A percentile compares a stretch with the other conserved stretches of the same genome.
Conservation (phyloP, 371 early-diverging fungal species). For the Zychaea mexicana region DNA sequence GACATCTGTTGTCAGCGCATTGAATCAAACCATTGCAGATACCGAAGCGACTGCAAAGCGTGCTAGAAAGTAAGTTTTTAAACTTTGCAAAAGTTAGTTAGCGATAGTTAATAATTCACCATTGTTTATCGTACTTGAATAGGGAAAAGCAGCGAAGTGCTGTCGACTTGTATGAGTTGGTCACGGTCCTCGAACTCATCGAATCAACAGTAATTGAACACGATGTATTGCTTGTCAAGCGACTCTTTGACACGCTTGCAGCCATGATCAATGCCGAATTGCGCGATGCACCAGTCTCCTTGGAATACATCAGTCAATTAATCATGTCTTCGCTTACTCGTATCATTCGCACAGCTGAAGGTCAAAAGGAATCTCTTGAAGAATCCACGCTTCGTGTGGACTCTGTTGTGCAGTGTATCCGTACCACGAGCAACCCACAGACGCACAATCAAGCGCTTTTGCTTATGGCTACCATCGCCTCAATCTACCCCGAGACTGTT, state of each 20-base stretch:
- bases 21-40: neutral
- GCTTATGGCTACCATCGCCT: slow-evolving; percentile 87
- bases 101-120: neutral
- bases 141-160: slow-evolving; percentile 2
- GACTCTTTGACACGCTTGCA: slow-evolving; percentile 77
- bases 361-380: slow-evolving; percentile 37
- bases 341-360: slow-evolving; percentile 64
- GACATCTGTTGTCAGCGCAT: slow-evolving; percentile 18
- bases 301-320: slow-evolving; percentile 90
- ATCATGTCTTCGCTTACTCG: slow-evolving; percentile 74
- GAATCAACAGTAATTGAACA: slow-evolving; percentile 59
- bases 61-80: slow-evolving; percentile 28
- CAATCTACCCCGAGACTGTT: slow-evolving; percentile 82
- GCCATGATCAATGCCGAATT: slow-evolving; percentile 66
- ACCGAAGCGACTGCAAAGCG: slow-evolving; percentile 27
- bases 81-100: neutral
- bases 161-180: slow-evolving; percentile 59
- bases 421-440: slow-evolving; percentile 92
- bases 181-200: slow-evolving; percentile 70
- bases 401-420: slow-evolving; percentile 86
- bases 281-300: slow-evolving; percentile 59
- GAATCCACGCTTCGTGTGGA: slow-evolving; percentile 75
- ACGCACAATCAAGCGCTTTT: slow-evolving; percentile 90
- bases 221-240: slow-evolving; percentile 55
- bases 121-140: neutral